phyloP scores from a whole-genome alignment of 768 basidiomycete genomes.

The Suillus alpinus region DNA sequence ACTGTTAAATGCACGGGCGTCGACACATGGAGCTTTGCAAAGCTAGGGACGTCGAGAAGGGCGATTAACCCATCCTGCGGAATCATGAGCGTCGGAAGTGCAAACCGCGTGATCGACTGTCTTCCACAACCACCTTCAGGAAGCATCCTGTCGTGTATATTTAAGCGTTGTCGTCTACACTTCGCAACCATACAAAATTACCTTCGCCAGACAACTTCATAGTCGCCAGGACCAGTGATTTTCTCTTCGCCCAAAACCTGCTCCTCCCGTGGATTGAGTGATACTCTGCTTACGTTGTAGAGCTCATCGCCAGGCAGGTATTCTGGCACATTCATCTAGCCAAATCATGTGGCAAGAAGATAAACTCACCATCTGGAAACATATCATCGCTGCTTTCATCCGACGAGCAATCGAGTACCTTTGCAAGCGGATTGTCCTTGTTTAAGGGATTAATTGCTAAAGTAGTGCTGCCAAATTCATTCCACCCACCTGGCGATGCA shows the following conservation, averaged over 20 bases:
- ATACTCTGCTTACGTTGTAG: constrained; percentile 52
- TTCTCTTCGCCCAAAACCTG: constrained; percentile 27
- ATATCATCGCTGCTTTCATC: constrained; percentile 41
- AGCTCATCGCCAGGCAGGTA: constrained; percentile 67
- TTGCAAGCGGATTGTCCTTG: constrained; percentile 44
- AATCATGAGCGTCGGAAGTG: constrained; percentile 60
- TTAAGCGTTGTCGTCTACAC: background rate
- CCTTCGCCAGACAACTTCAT: constrained; percentile 68
- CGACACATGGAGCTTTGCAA: constrained; percentile 61
- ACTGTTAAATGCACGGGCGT: constrained; percentile 53
- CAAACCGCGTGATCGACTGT: constrained; percentile 45
- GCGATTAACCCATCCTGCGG: constrained; percentile 66
- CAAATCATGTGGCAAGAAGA: background rate
- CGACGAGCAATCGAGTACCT: constrained; percentile 51
- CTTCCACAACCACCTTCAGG: constrained; percentile 43
- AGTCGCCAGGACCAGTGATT: constrained; percentile 54
- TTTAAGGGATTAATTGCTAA: background rate
- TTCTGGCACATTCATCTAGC: constrained; percentile 35
- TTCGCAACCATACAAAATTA: constrained; percentile 18
- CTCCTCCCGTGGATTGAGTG: constrained; percentile 42
- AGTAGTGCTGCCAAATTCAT: background rate
- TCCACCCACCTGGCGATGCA: constrained; percentile 47
- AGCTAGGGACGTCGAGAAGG: constrained; percentile 59
- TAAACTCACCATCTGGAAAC: constrained; percentile 45
- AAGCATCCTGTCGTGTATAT: constrained; percentile 39